phyloP scores from a whole-genome alignment of 108 stramenopile species.

The Conticribra weissflogii region DNA sequence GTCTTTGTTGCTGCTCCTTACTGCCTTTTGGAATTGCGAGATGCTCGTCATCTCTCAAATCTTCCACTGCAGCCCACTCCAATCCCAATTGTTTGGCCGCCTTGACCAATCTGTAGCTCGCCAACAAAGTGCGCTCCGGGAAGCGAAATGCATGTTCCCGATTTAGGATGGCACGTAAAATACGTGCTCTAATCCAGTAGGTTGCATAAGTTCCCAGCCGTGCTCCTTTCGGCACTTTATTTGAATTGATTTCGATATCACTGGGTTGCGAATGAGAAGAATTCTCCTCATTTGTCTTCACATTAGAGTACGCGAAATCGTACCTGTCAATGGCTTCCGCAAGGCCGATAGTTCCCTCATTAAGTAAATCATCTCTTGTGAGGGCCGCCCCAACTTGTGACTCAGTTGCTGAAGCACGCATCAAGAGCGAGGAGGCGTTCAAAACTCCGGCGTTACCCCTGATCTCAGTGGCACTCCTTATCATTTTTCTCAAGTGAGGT shows the following conservation, averaged over 20 bases:
- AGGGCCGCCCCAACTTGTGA: slow-evolving; percentile 40
- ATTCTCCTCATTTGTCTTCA: neutral
- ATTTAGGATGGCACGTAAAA: slow-evolving; percentile 87
- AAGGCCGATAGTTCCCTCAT: slow-evolving; percentile 92
- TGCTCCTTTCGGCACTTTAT: slow-evolving; percentile 51
- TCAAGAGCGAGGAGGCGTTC: no score
- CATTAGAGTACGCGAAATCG: slow-evolving; percentile 58
- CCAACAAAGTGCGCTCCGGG: slow-evolving; percentile 63
- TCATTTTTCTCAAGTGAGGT: slow-evolving; percentile 3
- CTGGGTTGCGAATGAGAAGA: no score
- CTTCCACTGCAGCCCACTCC: slow-evolving; percentile 49
- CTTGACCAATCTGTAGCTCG: slow-evolving; percentile 57
- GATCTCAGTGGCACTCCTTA: neutral
- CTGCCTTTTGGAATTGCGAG: slow-evolving; percentile 9
- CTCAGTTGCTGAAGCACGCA: neutral
- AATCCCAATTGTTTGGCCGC: slow-evolving; percentile 63
- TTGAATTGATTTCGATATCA: no score
- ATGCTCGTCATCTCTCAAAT: slow-evolving; percentile 17
- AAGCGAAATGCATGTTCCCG: slow-evolving; percentile 78
- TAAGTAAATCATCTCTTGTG: slow-evolving; percentile 82
- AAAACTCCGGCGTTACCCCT: neutral
- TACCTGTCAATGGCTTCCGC: slow-evolving; percentile 89
- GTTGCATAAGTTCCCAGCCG: slow-evolving; percentile 92
- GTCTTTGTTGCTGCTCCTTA: slow-evolving; percentile 51
- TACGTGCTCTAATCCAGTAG: slow-evolving; percentile 92